phyloP scores from a whole-genome alignment of 164 flowering plant genomes.

The Magnolia sinica region DNA sequence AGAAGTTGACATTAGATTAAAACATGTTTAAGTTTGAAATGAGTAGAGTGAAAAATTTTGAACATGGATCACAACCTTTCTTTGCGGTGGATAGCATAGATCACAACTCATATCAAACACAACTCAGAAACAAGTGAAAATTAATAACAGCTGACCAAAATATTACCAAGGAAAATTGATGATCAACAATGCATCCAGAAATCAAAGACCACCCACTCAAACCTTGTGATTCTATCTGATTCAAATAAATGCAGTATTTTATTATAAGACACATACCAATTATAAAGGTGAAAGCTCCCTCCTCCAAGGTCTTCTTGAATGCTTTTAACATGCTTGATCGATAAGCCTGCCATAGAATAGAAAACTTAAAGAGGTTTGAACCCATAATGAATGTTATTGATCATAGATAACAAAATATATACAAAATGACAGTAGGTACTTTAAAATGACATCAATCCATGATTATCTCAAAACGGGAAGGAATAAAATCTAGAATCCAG shows the following conservation, averaged over 20 bases:
- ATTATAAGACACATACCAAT: conserved; percentile 31
- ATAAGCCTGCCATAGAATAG: conserved; percentile 45
- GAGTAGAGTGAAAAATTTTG: neutral
- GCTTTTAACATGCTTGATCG: conserved; percentile 98
- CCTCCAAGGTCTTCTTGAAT: conserved; percentile 92
- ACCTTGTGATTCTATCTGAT: neutral
- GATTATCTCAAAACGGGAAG: too few species aligned
- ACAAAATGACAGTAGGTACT: too few species aligned
- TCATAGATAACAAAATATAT: too few species aligned
- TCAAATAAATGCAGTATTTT: too few species aligned
- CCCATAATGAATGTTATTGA: too few species aligned
- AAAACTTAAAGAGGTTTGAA: too few species aligned
- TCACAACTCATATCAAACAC: conserved; percentile 9
- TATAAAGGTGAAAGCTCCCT: conserved; percentile 70
- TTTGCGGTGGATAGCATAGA: neutral
- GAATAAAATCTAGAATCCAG: too few species aligned
- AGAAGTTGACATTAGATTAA: conserved; percentile 6
- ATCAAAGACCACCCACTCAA: neutral
- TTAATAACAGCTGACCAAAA: neutral
- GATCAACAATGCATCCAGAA: neutral
- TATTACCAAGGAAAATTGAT: neutral
- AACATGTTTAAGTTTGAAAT: conserved; percentile 10
- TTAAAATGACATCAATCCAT: too few species aligned
- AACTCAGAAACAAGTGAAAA: conserved; percentile 7
- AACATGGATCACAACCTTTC: conserved; percentile 12